Conservation (phyloP, 495 filamentous ascomycete genomes). For the Chlorociboria aeruginascens region DNA sequence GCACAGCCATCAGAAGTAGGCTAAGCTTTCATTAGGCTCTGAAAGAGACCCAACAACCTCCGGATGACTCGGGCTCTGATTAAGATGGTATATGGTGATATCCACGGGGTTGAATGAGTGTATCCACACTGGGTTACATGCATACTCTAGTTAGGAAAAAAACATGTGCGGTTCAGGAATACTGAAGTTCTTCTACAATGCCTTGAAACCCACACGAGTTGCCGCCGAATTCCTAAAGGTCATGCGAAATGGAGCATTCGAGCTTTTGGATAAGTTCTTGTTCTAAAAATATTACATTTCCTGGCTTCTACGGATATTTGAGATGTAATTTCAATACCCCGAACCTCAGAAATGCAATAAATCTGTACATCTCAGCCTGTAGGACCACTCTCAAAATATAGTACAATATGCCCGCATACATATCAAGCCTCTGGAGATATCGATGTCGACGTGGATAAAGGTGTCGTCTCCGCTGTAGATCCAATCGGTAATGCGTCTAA, state of each 20-base stretch:
- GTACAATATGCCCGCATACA: not conserved
- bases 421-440: constrained; percentile 9
- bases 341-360: too few species aligned
- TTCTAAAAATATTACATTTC: too few species aligned
- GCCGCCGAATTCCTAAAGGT: too few species aligned
- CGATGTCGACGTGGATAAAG: constrained; percentile 6
- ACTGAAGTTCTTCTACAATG: too few species aligned
- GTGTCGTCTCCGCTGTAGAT: constrained; percentile 6
- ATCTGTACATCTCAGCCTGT: too few species aligned
- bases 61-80: constrained; percentile 10
- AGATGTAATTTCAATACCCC: not conserved
- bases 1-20: not conserved
- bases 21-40: not conserved
- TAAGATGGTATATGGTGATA: not conserved
- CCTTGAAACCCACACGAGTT: too few species aligned
- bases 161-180: too few species aligned
- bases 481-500: constrained; percentile 20
- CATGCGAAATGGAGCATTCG: too few species aligned
- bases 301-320: not conserved
- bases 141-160: too few species aligned
- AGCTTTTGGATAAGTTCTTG: too few species aligned
- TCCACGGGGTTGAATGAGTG: not conserved
- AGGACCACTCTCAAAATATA: not conserved
- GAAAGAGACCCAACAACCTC: not conserved
- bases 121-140: too few species aligned